Percentiles rank a stretch among this genome's conserved stretches.
These are phyloP conservation scores for Melampsora larici-populina DNA, from an alignment of 1,284 basidiomycete species.

Conservation along the genomic window DNA sequence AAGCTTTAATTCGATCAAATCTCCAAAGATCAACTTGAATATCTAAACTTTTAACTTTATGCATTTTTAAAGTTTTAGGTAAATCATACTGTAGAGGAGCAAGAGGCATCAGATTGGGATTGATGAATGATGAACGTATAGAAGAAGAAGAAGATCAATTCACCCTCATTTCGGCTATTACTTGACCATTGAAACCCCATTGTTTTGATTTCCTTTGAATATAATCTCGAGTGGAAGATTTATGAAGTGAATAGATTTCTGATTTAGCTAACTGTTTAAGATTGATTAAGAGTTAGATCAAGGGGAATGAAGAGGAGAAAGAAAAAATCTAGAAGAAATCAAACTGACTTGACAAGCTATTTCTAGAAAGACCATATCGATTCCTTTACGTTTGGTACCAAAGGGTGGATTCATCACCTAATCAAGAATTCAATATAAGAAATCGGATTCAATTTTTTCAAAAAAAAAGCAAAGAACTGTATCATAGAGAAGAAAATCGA, in stretches of 20 bases:
- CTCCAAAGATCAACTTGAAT: conserved; percentile 39
- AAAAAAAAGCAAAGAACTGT: no score
- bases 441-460: no score
- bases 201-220: conserved; percentile 21
- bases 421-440: neutral
- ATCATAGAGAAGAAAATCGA: no score
- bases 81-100: conserved; percentile 19
- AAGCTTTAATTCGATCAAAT: conserved; percentile 9
- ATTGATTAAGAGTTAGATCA: neutral
- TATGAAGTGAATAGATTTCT: conserved; percentile 37
- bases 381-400: conserved; percentile 35
- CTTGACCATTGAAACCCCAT: conserved; percentile 16
- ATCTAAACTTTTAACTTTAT: conserved; percentile 33
- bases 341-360: conserved; percentile 24
- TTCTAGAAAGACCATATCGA: conserved; percentile 39
- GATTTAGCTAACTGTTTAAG: conserved; percentile 13
- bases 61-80: conserved; percentile 39
- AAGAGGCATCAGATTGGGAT: neutral
- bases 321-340: neutral
- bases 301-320: neutral
- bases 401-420: conserved; percentile 43
- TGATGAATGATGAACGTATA: neutral
- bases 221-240: conserved; percentile 26
- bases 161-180: conserved; percentile 33
- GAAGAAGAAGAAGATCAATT: neutral